Base-by-base conservation (phyloP, 768 basidiomycete species). In the Amanita jacksonii region DNA sequence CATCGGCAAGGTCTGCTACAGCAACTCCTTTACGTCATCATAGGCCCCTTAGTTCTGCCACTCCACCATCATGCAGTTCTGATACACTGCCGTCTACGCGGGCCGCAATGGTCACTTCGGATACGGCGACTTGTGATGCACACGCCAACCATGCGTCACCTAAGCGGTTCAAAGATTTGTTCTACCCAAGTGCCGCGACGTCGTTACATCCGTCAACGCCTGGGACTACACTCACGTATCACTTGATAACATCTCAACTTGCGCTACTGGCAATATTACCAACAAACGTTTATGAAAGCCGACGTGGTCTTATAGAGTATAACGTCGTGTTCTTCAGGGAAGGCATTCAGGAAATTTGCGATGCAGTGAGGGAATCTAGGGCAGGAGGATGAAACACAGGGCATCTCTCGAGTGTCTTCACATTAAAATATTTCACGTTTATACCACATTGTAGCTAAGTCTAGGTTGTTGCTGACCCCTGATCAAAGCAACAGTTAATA, bases 261-360 rank as follows among this genome's bases (percentile, higher is more conserved):
- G 80, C 79, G 10, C 65, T 85, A 39, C 64, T 91, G 41, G 83
- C 85, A 2, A 64, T 90, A 41, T 57, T 91, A 13, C 84, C 84
- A 20, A 82, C 85, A 2, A 65, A 70, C 24, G 77, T 85, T 37
- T 88, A 76, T 51, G 82, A 88, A 41, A 70, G 74, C 48, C 71
- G 81, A 43, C 69, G 85, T 13, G 85, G 85, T 16, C 65, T 90
- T 36, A 67, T 92, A 23, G 89, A 92, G 56, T 90, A 83, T 62
- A 92, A 92, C 54, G 81, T 91, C 2, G 81, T 87, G 28, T 88
- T 80, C 61, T 85, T 92, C 57, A 63, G 89, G 53, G 81, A 80
- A 58, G 89, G 89, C 0, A 74, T 88, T 38, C 76, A 83, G 59
- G 85, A 88, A 61, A 87, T 92, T 32, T 82, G 81, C 52, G 74